phyloP scores from a whole-genome alignment of 768 basidiomycete species.

The Phallus indusiatus region DNA sequence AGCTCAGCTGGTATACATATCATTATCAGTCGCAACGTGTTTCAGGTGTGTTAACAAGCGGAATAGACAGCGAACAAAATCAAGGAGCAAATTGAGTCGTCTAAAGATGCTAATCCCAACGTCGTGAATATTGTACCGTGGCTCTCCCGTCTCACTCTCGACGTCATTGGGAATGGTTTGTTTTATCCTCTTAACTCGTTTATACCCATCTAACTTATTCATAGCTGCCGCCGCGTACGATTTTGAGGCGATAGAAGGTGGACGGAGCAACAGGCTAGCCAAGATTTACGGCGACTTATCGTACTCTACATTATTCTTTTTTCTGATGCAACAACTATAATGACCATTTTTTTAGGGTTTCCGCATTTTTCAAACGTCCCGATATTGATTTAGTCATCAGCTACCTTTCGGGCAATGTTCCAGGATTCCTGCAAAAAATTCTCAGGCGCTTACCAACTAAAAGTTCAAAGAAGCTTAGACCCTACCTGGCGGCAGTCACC shows the following conservation, averaged over 20 bases:
- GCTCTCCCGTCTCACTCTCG: constrained; percentile 19
- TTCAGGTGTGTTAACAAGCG: not conserved
- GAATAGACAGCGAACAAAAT: constrained; percentile 16
- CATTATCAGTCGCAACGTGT: not conserved
- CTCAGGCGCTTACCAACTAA: constrained; percentile 22
- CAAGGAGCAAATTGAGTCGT: constrained; percentile 14
- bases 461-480: constrained; percentile 21
- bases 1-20: constrained; percentile 11
- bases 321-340: not conserved
- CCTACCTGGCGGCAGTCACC: constrained; percentile 17
- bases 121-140: constrained; percentile 15
- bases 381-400: constrained; percentile 17
- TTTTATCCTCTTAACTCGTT: not conserved
- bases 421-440: constrained; percentile 16
- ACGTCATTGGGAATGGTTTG: constrained; percentile 17
- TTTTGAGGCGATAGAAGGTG: constrained; percentile 15
- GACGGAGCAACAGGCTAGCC: not conserved
- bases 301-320: not conserved
- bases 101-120: constrained; percentile 2
- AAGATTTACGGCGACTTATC: not conserved
- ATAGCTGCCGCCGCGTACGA: constrained; percentile 18
- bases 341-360: not conserved
- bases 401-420: constrained; percentile 21
- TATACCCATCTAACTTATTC: not conserved
- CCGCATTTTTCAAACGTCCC: not conserved